These are phyloP conservation scores for Colletotrichum sidae DNA, from an alignment of 2,329 filamentous ascomycete species.

Conservation along the genomic window DNA sequence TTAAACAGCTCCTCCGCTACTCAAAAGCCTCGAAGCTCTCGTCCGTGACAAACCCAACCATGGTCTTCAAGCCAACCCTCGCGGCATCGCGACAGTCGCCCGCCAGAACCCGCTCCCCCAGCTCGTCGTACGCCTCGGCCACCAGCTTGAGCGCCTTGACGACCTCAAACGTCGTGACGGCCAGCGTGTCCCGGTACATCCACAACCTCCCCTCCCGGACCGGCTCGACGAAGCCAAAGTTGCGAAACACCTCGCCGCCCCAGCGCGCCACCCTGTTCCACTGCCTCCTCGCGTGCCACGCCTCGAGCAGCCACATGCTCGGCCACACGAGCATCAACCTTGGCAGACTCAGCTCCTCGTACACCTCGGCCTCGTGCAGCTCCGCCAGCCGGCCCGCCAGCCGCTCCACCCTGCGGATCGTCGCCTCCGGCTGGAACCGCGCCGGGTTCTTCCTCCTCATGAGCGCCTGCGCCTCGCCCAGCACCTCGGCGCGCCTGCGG, in stretches of 20 bases:
- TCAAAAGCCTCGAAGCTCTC: constrained; percentile 32
- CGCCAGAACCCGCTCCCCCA: constrained; percentile 44
- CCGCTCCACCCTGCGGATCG: constrained; percentile 46
- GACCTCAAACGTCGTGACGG: constrained; percentile 50
- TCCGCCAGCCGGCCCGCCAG: constrained; percentile 46
- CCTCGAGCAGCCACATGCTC: constrained; percentile 50
- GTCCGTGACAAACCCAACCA: constrained; percentile 48
- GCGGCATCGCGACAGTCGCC: constrained; percentile 44
- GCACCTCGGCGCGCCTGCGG: constrained; percentile 40
- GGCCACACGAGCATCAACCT: constrained; percentile 50
- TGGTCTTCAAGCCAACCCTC: constrained; percentile 44
- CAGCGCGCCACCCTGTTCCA: constrained; percentile 47
- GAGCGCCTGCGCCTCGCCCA: constrained; percentile 45
- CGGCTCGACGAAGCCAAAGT: constrained; percentile 47
- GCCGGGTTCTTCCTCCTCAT: constrained; percentile 40
- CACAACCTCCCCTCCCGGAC: constrained; percentile 40
- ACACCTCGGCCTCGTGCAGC: constrained; percentile 47
- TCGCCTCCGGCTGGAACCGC: constrained; percentile 44
- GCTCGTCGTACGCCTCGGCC: constrained; percentile 44
- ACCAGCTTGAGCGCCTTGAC: constrained; percentile 46
- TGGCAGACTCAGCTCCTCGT: constrained; percentile 43
- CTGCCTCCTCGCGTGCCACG: constrained; percentile 46
- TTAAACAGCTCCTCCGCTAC: neutral
- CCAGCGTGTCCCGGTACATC: constrained; percentile 41
- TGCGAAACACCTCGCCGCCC: constrained; percentile 45